These are phyloP conservation scores for Phaeotremella skinneri DNA, from an alignment of 768 basidiomycete species.

Conservation along the genomic window DNA sequence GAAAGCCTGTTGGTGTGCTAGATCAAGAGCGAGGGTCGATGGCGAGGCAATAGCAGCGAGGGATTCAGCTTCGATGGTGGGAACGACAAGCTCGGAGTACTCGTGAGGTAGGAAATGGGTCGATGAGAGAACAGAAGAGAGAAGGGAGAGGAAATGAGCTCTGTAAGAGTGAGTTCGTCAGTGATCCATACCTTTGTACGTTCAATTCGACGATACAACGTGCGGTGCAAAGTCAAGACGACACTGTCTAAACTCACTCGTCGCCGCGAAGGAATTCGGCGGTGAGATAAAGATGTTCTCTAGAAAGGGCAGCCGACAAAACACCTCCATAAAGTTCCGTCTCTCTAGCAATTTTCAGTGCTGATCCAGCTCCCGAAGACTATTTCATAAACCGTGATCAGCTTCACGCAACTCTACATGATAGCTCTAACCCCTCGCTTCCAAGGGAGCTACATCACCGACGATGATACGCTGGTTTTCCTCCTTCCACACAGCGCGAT, in stretches of 20 bases:
- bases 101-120: slow-evolving; percentile 63
- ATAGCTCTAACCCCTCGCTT: not conserved
- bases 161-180: slow-evolving; percentile 54
- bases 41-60: slow-evolving; percentile 63
- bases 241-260: slow-evolving; percentile 67
- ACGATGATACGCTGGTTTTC: not conserved
- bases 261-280: slow-evolving; percentile 94
- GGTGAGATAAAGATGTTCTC: slow-evolving; percentile 88
- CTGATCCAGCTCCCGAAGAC: slow-evolving; percentile 82
- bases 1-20: slow-evolving; percentile 88
- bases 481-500: not conserved
- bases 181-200: not conserved
- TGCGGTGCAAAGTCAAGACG: too few relatives aligned
- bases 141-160: slow-evolving; percentile 82
- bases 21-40: slow-evolving; percentile 70
- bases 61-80: slow-evolving; percentile 69
- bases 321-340: slow-evolving; percentile 91
- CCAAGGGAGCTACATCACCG: not conserved
- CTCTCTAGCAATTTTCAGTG: slow-evolving; percentile 84
- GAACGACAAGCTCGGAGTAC: slow-evolving; percentile 56
- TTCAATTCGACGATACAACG: not conserved
- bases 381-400: slow-evolving; percentile 48
- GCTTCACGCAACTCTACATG: not conserved
- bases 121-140: slow-evolving; percentile 78
- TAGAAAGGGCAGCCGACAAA: slow-evolving; percentile 73